These are phyloP conservation scores for Phalaenopsis equestris DNA, from an alignment of 106 monocot genomes.

Conservation along the genomic window DNA sequence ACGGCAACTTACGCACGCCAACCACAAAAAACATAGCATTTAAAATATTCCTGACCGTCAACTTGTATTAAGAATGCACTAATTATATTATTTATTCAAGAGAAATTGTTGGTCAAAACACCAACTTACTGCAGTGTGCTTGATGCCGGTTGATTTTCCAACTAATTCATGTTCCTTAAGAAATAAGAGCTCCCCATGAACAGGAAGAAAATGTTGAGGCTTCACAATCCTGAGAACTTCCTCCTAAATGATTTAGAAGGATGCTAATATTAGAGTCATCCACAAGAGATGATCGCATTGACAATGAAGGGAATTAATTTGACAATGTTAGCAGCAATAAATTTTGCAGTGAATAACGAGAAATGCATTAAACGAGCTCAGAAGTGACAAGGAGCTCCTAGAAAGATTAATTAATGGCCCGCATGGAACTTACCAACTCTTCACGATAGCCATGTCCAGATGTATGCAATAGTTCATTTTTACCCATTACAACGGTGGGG, in stretches of 20 bases:
- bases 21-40: not conserved
- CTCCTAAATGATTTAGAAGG: constrained; percentile 43
- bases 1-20: not conserved
- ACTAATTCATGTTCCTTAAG: constrained; percentile 98
- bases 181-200: constrained; percentile 96
- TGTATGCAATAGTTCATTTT: constrained; percentile 74
- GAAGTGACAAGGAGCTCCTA: not conserved
- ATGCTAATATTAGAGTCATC: not conserved
- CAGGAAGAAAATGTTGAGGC: constrained; percentile 94
- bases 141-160: constrained; percentile 87
- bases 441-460: constrained; percentile 94
- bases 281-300: not conserved
- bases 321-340: not conserved
- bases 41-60: not conserved
- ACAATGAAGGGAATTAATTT: not conserved
- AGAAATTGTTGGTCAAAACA: not conserved
- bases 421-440: constrained; percentile 60
- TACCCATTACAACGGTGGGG: constrained; percentile 86
- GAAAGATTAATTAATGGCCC: not conserved
- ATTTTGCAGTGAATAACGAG: not conserved
- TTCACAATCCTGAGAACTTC: constrained; percentile 98
- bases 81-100: not conserved
- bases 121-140: constrained; percentile 80
- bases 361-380: not conserved
- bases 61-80: not conserved